phyloP scores from a whole-genome alignment of 106 monocot genomes.

The Acanthochlamys bracteata region DNA sequence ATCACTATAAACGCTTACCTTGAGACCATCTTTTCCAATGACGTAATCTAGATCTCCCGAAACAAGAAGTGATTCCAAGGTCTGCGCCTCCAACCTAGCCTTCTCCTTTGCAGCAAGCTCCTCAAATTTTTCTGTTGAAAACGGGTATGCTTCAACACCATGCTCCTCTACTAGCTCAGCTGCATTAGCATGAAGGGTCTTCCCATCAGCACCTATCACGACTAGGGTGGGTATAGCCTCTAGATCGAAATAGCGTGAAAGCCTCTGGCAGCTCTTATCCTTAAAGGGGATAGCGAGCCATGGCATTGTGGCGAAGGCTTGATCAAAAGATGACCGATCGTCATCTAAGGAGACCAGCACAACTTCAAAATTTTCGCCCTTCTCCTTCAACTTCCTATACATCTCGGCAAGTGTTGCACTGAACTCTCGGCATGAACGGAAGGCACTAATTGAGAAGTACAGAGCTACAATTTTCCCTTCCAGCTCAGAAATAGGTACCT shows the following conservation, averaged over 20 bases:
- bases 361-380: slow-evolving; percentile 57
- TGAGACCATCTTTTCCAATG: slow-evolving; percentile 31
- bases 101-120: slow-evolving; percentile 42
- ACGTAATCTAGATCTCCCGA: slow-evolving; percentile 55
- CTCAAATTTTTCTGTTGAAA: slow-evolving; percentile 37
- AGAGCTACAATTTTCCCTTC: slow-evolving; percentile 69
- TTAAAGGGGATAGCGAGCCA: slow-evolving; percentile 66
- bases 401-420: slow-evolving; percentile 28
- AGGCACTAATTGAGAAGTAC: slow-evolving; percentile 31
- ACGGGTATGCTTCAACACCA: slow-evolving; percentile 55
- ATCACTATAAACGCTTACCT: no score
- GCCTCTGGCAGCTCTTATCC: slow-evolving; percentile 41
- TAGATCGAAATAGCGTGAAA: slow-evolving; percentile 58
- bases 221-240: slow-evolving; percentile 37
- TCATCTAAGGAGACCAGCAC: slow-evolving; percentile 48
- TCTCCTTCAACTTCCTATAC: slow-evolving; percentile 47
- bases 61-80: slow-evolving; percentile 63
- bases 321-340: slow-evolving; percentile 24
- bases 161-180: slow-evolving; percentile 58
- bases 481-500: slow-evolving; percentile 65
- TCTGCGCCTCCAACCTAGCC: slow-evolving; percentile 39
- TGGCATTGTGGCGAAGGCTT: slow-evolving; percentile 35
- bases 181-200: slow-evolving; percentile 46
- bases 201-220: slow-evolving; percentile 65
- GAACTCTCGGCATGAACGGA: slow-evolving; percentile 27